Evolutionary conservation across 1,284 basidiomycete species (phyloP).

Genomic region (Cutaneotrichosporon sp.): DNA sequence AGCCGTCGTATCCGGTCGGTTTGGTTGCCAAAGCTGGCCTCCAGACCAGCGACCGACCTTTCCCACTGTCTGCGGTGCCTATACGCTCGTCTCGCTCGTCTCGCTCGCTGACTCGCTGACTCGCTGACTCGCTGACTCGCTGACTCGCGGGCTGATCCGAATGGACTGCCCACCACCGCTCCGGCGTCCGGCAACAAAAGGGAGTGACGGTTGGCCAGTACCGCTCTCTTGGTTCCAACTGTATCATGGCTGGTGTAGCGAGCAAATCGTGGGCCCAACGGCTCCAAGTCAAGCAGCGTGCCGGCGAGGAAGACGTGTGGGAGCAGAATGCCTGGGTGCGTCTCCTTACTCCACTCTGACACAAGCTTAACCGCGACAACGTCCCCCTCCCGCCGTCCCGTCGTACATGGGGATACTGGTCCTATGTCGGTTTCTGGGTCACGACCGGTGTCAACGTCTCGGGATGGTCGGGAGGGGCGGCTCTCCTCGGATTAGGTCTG

Average conservation of each 20-base stretch:
- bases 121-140: no score
- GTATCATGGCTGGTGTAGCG: background rate
- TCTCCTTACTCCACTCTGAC: background rate
- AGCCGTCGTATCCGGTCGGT: no score
- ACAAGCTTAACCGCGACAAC: conserved; percentile 38
- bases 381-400: conserved; percentile 37
- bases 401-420: conserved; percentile 36
- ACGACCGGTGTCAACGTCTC: conserved; percentile 33
- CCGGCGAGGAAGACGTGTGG: conserved; percentile 37
- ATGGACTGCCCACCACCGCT: no score
- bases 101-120: no score
- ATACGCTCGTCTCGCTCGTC: no score
- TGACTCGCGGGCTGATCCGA: no score
- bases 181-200: no score
- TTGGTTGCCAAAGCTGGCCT: no score
- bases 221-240: no score
- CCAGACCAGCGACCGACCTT: no score
- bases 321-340: conserved; percentile 31
- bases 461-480: conserved; percentile 34
- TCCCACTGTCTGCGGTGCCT: no score
- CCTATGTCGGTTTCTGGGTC: conserved; percentile 34
- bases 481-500: conserved; percentile 34
- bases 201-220: background rate
- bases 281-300: conserved; percentile 30
- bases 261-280: conserved; percentile 8